phyloP scores from a whole-genome alignment of 495 filamentous ascomycete species.

The Oidiodendron maius region DNA sequence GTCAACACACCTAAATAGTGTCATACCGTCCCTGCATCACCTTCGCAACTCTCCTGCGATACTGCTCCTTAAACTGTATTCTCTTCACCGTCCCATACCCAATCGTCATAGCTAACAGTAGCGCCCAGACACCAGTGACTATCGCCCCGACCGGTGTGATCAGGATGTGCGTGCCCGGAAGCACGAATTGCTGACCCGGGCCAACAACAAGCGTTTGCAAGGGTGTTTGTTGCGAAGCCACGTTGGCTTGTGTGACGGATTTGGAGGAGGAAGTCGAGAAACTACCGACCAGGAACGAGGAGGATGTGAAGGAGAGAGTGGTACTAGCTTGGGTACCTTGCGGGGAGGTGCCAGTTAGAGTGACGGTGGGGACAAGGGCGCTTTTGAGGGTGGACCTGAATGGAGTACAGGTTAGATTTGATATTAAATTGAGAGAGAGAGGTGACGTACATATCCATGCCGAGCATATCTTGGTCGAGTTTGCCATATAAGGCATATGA shows the following conservation, averaged over 20 bases:
- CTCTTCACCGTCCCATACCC: conserved; percentile 57
- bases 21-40: no score
- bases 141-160: conserved; percentile 65
- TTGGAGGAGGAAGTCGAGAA: conserved; percentile 47
- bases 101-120: conserved; percentile 48
- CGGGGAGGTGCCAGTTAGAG: conserved; percentile 44
- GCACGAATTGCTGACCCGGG: conserved; percentile 41
- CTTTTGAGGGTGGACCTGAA: conserved; percentile 49
- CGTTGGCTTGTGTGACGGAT: conserved; percentile 28
- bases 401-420: no score
- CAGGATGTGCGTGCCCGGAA: conserved; percentile 60
- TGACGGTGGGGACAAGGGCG: conserved; percentile 58
- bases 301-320: conserved; percentile 56
- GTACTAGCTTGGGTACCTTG: conserved; percentile 44
- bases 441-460: conserved; percentile 16
- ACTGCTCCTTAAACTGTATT: conserved; percentile 57
- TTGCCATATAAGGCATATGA: conserved; percentile 48
- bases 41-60: conserved; percentile 45
- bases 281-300: conserved; percentile 63
- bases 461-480: conserved; percentile 40
- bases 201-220: conserved; percentile 29
- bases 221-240: conserved; percentile 22
- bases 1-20: no score
- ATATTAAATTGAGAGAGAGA: background rate
- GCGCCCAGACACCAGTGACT: conserved; percentile 56